Evolutionary conservation across 371 early-diverging fungal genomes (phyloP), one percentile per base, ranked within the genome.

Genomic region (Rhizopus arrhizus): DNA sequence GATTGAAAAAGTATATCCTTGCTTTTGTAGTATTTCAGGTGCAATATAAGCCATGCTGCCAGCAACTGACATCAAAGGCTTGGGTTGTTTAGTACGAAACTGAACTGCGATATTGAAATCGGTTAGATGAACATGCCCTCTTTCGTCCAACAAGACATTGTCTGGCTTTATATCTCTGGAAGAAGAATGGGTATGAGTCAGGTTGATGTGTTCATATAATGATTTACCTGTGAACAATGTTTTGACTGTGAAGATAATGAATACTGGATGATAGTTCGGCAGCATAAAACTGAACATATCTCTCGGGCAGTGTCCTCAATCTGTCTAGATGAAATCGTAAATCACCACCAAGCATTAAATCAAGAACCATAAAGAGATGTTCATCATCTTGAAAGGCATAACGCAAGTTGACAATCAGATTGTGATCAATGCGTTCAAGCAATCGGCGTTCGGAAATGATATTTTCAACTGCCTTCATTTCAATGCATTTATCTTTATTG

Each of bases 261-360:
- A 94, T 58, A 5, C 86, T 86, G 12, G 87, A 63, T 4, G 85
- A 83, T 13, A 93, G 50, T 61, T 94, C 90, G 4, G 94, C 94
- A 10, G 87, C 78, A 75, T 91, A 93, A 66, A 93, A 90, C 16
- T 80, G 82, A 22, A 92, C 89, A 11, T 86, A 83, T 11, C 87
- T 85, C 59, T 95, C 94, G 35, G 77, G 73, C 67, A 93, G 58
- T 7, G 59, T 52, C 2, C 87, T 85, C 13, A 75, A 62, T 12
- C 85, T 73, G 49, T 91, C 89, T 5, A 92, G 70, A 67, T 91
- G 87, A 59, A 89, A 91, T 3, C 92, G 84, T 41, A 97, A 70
- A 72, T 97, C 97, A 5, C 97, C 96, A 49, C 97, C 95, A 5
- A 89, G 65, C 90, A 89, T 90, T 9, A 91, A 74, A 70, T 92